Conservation (phyloP, 768 basidiomycete genomes). For the Porpolomopsis calyptriformis region DNA sequence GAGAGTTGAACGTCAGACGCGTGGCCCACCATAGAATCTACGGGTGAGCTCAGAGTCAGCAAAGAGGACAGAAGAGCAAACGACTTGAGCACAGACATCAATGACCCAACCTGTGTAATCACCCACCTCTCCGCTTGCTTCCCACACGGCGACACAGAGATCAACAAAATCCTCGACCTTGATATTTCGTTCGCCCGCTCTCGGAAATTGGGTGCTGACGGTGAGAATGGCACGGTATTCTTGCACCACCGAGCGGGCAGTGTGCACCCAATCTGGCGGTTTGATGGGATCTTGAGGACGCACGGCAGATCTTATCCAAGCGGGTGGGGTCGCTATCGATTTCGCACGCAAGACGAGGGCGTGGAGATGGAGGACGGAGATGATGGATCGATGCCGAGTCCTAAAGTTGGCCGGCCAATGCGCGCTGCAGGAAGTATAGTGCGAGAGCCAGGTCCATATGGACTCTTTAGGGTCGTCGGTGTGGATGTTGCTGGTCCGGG, state of each 20-base stretch:
- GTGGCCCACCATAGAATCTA: conserved; percentile 93
- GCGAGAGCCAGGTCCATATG: conserved; percentile 54
- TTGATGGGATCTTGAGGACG: conserved; percentile 17
- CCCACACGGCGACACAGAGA: conserved; percentile 72
- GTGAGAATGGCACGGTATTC: conserved; percentile 63
- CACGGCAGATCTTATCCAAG: conserved; percentile 10
- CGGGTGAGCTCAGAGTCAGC: conserved; percentile 3
- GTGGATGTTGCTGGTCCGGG: conserved; percentile 34
- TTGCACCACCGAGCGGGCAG: conserved; percentile 54
- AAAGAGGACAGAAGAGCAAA: not conserved
- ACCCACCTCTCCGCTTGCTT: conserved; percentile 52
- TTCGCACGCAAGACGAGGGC: conserved; percentile 51
- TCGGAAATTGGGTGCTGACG: conserved; percentile 65
- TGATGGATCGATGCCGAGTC: conserved; percentile 59
- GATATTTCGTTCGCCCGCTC: conserved; percentile 66
- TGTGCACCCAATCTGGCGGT: conserved; percentile 48
- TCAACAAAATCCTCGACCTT: conserved; percentile 81
- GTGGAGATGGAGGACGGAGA: conserved; percentile 62
- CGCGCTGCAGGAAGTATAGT: conserved; percentile 49
- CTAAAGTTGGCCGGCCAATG: conserved; percentile 78
- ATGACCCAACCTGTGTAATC: conserved; percentile 68
- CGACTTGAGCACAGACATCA: conserved; percentile 43
- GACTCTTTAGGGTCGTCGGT: conserved; percentile 23
- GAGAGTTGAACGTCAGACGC: conserved; percentile 87
- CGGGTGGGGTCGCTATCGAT: conserved; percentile 8